Base-by-base conservation (phyloP, 1,139 yeast genomes). In the Pichia sp. region DNA sequence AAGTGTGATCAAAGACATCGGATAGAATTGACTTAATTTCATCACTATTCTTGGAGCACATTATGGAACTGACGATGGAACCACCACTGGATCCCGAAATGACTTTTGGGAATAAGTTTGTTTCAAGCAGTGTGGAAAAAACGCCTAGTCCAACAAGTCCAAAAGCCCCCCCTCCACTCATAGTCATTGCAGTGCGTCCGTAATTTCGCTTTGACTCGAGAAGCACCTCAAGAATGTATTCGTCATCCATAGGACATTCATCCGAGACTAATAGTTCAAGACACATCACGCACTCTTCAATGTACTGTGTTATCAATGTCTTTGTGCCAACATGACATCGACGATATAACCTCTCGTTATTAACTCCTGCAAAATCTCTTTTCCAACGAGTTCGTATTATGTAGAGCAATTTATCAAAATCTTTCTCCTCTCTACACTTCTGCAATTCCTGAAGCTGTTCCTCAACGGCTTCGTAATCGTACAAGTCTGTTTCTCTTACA, bases 21-120 rank as follows among this genome's bases (percentile, higher is more conserved):
- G 66, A 66, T 31, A 84, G 60, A 19, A 84, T 58, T 5, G 59
- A 65, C 19, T 72, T 65, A 3, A 84, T 70, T 56, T 88, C 97
- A 32, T 77, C 84, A 47, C 79, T 80, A 12, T 79, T 74, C 52
- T 83, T 86, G 15, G 84, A 80, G 52, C 96, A 86, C 34, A 91
- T 65, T 14, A 88, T 75, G 38, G 95, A 75, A 11, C 98, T 97
- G 39, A 93, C 80, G 37, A 91, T 88, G 1, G 96, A 87, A 14
- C 99, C 99, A 0, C 97, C 95, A 12, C 96, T 85, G 10, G 95
- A 82, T 1, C 99, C 98, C 35, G 94, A 82, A n/a, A 91, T 75
- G 33, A 91, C 85, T 33, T 87, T 68, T 0, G 99, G 99, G 29
- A 91, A 63, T 24, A 88, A 64, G 36, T 80, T 77, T 32, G 74